phyloP scores from a whole-genome alignment of 345 rosid genomes.

The Erodium maritimum region DNA sequence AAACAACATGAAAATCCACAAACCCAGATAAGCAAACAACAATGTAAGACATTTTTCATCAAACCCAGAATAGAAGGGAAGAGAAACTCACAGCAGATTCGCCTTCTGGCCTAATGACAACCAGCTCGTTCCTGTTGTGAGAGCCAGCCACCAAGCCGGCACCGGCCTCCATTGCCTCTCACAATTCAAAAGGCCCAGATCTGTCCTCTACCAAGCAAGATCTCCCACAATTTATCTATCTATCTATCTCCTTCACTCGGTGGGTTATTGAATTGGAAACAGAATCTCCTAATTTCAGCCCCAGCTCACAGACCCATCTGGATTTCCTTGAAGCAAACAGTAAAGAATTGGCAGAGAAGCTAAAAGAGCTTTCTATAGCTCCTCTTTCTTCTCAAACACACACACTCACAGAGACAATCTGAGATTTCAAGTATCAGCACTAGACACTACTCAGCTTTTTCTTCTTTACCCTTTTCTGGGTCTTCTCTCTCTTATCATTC shows the following conservation, averaged over 20 bases:
- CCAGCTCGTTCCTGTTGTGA: conserved; percentile 35
- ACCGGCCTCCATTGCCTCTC: conserved; percentile 20
- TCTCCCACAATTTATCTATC: background rate
- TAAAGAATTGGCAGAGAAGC: no score
- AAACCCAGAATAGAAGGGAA: no score
- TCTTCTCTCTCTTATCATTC: conserved; percentile 8
- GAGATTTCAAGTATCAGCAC: background rate
- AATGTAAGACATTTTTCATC: background rate
- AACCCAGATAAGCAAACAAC: background rate
- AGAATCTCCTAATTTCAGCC: no score
- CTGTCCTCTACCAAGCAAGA: background rate
- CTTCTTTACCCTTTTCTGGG: background rate
- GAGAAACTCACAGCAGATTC: conserved; percentile 20
- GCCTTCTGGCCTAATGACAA: conserved; percentile 21
- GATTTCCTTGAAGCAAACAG: background rate
- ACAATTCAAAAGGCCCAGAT: background rate
- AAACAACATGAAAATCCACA: background rate
- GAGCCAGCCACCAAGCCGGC: conserved; percentile 43
- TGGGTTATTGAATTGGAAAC: background rate
- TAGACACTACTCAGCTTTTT: background rate
- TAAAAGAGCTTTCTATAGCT: background rate
- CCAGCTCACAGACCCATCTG: background rate
- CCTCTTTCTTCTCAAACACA: background rate
- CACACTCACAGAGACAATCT: background rate
- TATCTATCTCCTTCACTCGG: no score